A percentile compares a stretch with the other conserved stretches of the same genome.
Conservation (phyloP, 2,329 filamentous ascomycete species). For the Hypocreales sp. region DNA sequence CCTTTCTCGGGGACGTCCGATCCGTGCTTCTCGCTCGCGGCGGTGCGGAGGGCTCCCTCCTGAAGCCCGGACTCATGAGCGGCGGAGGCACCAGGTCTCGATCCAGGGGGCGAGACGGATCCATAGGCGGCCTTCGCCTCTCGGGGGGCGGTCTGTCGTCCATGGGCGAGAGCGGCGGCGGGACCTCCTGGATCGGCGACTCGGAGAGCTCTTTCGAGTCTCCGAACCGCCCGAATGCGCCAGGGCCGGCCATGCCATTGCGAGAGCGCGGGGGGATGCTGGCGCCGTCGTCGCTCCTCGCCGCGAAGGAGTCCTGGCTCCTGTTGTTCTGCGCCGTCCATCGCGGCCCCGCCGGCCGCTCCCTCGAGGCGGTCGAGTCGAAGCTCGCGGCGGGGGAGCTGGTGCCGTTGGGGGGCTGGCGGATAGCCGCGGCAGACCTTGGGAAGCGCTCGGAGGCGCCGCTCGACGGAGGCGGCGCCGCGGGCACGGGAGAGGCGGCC, state of each 20-base stretch:
- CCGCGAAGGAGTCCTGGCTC: constrained; percentile 38
- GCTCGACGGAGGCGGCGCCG: constrained; percentile 4
- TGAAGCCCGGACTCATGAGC: constrained; percentile 33
- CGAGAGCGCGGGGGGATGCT: constrained; percentile 37
- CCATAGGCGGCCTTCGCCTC: constrained; percentile 51
- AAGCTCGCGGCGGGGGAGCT: constrained; percentile 36
- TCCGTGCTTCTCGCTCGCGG: constrained; percentile 37
- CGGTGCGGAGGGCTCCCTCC: constrained; percentile 28
- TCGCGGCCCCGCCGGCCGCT: constrained; percentile 24
- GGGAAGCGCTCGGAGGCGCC: constrained; percentile 13
- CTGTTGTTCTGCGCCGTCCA: constrained; percentile 34
- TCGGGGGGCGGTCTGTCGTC: constrained; percentile 39
- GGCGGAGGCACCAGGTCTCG: constrained; percentile 42
- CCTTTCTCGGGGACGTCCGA: constrained; percentile 30
- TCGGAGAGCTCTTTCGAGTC: constrained; percentile 7
- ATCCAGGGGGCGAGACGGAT: constrained; percentile 37
- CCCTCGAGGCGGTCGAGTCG: constrained; percentile 27
- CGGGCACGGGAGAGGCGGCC: constrained; percentile 4
- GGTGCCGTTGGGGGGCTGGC: constrained; percentile 22
- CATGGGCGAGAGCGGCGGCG: constrained; percentile 5
- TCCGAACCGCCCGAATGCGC: constrained; percentile 21
- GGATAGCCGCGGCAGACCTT: constrained; percentile 12
- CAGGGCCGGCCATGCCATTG: constrained; percentile 28
- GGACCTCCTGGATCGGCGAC: constrained; percentile 4
- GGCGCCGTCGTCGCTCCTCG: constrained; percentile 33